phyloP scores from a whole-genome alignment of 2,329 filamentous ascomycete genomes.

The Alternaria panax region DNA sequence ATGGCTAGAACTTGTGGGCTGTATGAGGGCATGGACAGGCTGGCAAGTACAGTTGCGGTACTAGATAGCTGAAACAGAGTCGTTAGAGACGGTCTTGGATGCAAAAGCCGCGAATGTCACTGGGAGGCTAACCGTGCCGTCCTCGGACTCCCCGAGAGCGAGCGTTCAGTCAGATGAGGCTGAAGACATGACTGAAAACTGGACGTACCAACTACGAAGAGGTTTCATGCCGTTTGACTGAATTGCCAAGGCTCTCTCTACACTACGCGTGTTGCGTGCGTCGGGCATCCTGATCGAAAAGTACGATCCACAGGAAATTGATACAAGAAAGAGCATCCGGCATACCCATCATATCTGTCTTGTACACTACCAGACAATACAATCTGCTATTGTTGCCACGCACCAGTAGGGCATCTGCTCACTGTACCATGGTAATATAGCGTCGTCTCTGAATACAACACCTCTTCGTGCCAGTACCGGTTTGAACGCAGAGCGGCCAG shows the following conservation, averaged over 20 bases:
- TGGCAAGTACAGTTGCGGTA: not conserved
- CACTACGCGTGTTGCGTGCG: not conserved
- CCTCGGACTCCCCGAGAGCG: not conserved
- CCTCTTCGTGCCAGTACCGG: not conserved
- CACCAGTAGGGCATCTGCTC: not conserved
- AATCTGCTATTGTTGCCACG: not conserved
- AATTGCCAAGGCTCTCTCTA: not conserved
- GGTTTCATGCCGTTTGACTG: not conserved
- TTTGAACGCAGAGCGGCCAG: too few relatives aligned
- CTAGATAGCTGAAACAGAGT: not conserved
- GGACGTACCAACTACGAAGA: not conserved
- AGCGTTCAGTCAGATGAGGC: not conserved
- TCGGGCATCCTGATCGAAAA: not conserved
- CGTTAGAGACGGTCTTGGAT: not conserved
- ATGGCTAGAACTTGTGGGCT: not conserved
- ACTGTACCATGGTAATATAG: not conserved
- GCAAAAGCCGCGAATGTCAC: not conserved
- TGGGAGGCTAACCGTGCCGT: not conserved
- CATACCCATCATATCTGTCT: not conserved
- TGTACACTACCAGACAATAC: not conserved
- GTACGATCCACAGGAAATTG: not conserved
- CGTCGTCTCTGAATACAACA: not conserved
- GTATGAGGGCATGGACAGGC: too few relatives aligned
- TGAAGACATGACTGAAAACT: not conserved
- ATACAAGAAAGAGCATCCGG: not conserved